Percentiles rank a stretch among this genome's conserved stretches.
Conservation (phyloP, 805 yeast species). For the Candida easanensis region DNA sequence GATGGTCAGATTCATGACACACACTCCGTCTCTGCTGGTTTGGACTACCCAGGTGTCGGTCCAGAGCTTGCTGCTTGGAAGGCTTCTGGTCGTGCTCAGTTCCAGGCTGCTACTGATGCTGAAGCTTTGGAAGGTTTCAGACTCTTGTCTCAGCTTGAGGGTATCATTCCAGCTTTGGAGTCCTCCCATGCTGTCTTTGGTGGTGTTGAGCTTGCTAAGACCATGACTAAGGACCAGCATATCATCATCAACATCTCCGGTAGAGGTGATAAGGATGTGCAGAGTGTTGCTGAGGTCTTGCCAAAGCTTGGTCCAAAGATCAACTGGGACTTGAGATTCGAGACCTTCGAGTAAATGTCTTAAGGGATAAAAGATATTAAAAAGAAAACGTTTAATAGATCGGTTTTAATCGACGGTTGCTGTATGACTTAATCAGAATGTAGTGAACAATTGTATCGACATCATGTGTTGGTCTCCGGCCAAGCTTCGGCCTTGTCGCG, state of each 20-base stretch:
- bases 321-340: slow-evolving; percentile 95
- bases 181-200: slow-evolving; percentile 96
- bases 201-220: slow-evolving; percentile 84
- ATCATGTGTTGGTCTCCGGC: no score
- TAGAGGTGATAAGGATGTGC: slow-evolving; percentile 99
- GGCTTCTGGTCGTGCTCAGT: slow-evolving; percentile 86
- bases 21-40: slow-evolving; percentile 96
- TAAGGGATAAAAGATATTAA: background rate
- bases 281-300: slow-evolving; percentile 91
- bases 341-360: slow-evolving; percentile 29
- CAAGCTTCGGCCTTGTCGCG: no score
- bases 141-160: slow-evolving; percentile 86
- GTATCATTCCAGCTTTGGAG: slow-evolving; percentile 98
- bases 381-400: background rate
- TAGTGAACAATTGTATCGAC: no score
- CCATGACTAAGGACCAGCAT: slow-evolving; percentile 73
- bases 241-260: slow-evolving; percentile 91
- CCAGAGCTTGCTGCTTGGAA: slow-evolving; percentile 98
- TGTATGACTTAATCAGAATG: no score
- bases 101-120: slow-evolving; percentile 92
- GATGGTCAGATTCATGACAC: slow-evolving; percentile 99
- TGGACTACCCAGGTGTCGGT: slow-evolving; percentile 99
- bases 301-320: slow-evolving; percentile 88
- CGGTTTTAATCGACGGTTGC: no score
- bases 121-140: slow-evolving; percentile 91